phyloP scores from a whole-genome alignment of 257 asterid species.

The Echium plantagineum region DNA sequence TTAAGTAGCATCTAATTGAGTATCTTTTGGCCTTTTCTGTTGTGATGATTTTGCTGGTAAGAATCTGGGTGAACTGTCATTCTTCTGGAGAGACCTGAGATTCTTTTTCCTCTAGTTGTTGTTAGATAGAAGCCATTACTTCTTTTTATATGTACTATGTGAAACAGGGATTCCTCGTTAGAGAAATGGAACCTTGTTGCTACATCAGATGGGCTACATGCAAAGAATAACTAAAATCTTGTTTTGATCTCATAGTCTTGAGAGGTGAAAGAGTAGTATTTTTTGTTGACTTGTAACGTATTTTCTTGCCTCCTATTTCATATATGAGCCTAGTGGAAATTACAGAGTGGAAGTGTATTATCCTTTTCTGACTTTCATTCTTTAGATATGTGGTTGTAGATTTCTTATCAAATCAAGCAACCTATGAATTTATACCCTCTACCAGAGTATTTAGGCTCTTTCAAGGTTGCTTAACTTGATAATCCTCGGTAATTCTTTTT shows the following conservation, averaged over 20 bases:
- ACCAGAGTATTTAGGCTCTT: not conserved
- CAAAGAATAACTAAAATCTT: too few relatives aligned
- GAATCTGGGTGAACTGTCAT: too few relatives aligned
- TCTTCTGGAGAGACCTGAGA: not conserved
- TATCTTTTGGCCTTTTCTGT: too few relatives aligned
- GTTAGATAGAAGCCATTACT: not conserved
- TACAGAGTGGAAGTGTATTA: not conserved
- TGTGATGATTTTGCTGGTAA: not conserved
- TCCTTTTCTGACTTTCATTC: not conserved
- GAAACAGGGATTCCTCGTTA: not conserved
- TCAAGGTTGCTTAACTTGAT: not conserved
- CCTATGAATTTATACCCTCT: not conserved
- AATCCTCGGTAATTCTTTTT: constrained; percentile 4
- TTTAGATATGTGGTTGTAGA: not conserved
- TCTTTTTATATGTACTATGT: not conserved
- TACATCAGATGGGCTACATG: too few relatives aligned
- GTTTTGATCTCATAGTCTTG: not conserved
- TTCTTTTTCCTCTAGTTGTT: not conserved
- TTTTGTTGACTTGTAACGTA: not conserved
- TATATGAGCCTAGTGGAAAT: not conserved
- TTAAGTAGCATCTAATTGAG: not conserved
- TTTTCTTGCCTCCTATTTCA: not conserved
- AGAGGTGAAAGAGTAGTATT: not conserved
- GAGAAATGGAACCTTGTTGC: not conserved
- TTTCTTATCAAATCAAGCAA: not conserved